Base-by-base conservation (phyloP, 2,329 filamentous ascomycete species). In the Stemphylium vesicarium region DNA sequence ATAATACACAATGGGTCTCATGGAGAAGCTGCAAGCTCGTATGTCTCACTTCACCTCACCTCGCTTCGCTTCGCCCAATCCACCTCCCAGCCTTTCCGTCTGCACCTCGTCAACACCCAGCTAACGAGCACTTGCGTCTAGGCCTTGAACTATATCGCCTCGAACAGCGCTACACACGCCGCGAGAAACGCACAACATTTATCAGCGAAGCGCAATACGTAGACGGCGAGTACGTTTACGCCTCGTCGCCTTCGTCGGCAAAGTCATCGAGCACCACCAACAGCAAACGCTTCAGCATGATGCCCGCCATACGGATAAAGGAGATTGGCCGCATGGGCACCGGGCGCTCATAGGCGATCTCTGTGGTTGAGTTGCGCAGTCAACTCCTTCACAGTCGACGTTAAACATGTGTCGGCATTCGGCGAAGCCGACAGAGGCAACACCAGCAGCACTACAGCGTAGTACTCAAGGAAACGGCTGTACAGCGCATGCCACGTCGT, bases 191-290 rank as follows among this genome's bases (percentile, higher is more conserved):
- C 75, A 93, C 88, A 50, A 95, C 91, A 57, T 96, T 96, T 76
- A 87, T 90, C 72, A 92, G 90, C 72, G 92, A 91, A 70, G 94
- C 92, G 26, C 85, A 91, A 75, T 98, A 98, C 77, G 90, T 97
- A 62, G 91, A 98, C 74, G 95, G 93, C 78, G 94, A 97, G 81
- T 97, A 97, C 80, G 83, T 96, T 75, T 96, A 92, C 82, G 75
- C 75, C 45, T 70, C 71, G 15, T 71, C 70, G 18, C 74, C 74
- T 16, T 69, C 69, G 12, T 69, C 70, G 10, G 65, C 70, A 37
- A 72, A 66, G 7, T 69, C 66, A 15, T 64, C 68, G 22, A 61
- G 60, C 32, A 59, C 65, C 4, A 65, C 65, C 43, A 65, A 56
- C 47, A 68, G 46, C 60, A 63, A 69, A 29, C 72, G 73, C 31